Base-by-base conservation (phyloP, 352 stramenopile genomes). In the Salisapilia sapeloensis region DNA sequence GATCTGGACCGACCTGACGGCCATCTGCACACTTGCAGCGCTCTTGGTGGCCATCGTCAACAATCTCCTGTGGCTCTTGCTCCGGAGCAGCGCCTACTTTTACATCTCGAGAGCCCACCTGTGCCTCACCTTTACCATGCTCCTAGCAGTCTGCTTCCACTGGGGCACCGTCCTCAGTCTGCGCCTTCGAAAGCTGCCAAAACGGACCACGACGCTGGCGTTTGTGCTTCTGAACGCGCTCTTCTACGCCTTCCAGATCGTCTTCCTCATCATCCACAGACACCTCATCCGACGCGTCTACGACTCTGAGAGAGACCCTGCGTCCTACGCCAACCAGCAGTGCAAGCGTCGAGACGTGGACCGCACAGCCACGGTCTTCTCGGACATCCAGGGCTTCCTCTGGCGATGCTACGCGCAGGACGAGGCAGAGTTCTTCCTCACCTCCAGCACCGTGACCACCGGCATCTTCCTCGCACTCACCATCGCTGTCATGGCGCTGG, bases 71-170 rank as follows among this genome's bases (percentile, higher is more conserved):
- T 91, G 75, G 75, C 53, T 67, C 23, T 66, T 87, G 25, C 37
- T 40, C 20, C 63, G 63, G 24, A 56, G 64, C 18, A 77, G 56
- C 38, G 48, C 62, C 13, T 90, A 81, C 48, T 91, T 87, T 30
- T 87, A 87, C 53, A 60, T 91, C 23, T 77, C 74, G 32, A 56
- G 70, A 8, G 48, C 72, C 24, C 77, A 80, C 23, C 31, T 83
- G 27, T 89, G 72, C 51, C 77, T 92, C 40, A 86, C 72, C 15
- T 92, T 89, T 33, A 92, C 76, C 34, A 92, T 92, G 76, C 53
- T 92, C 14, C 77, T 65, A 13, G 71, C 72, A 3, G 76, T 92
- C 37, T 89, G 72, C 42, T 89, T 84, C 35, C 76, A 92, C 43
- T 92, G 76, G 76, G 76, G 64, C 19, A 85, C 72, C 5, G 74